Evolutionary conservation across 805 yeast genomes (phyloP).

Genomic region (Metschnikowia cerradonensis): DNA sequence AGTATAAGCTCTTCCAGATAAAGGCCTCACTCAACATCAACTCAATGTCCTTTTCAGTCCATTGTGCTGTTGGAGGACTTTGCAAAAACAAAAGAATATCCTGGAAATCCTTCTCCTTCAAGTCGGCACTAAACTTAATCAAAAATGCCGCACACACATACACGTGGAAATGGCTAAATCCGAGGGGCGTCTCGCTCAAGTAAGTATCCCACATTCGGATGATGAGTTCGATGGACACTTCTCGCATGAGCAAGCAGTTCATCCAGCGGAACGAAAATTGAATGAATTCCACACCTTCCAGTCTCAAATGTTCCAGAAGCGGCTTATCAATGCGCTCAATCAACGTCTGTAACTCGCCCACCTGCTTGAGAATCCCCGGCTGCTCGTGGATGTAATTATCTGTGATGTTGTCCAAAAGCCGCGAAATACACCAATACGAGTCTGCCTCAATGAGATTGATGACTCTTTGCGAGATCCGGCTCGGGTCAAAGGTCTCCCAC

Average conservation of each 20-base stretch:
- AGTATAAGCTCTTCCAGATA: constrained; percentile 92
- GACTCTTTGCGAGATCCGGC: constrained; percentile 53
- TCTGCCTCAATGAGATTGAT: constrained; percentile 83
- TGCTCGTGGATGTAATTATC: constrained; percentile 97
- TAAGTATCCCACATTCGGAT: constrained; percentile 98
- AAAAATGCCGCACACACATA: constrained; percentile 97
- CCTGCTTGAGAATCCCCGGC: constrained; percentile 94
- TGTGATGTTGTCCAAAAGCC: constrained; percentile 88
- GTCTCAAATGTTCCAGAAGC: constrained; percentile 67
- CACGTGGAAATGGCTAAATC: constrained; percentile 89
- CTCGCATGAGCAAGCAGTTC: constrained; percentile 97
- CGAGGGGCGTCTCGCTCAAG: constrained; percentile 65
- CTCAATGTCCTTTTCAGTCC: constrained; percentile 90
- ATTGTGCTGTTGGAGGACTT: constrained; percentile 77
- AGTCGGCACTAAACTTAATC: constrained; percentile 76
- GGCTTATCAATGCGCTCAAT: constrained; percentile 76
- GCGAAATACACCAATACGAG: constrained; percentile 93
- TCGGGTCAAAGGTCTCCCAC: constrained; percentile 62
- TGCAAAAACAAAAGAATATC: constrained; percentile 89
- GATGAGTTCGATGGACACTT: constrained; percentile 69
- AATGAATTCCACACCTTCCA: constrained; percentile 86
- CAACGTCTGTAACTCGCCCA: constrained; percentile 69
- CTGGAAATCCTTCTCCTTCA: constrained; percentile 87
- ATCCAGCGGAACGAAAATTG: constrained; percentile 98
- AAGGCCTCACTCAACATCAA: constrained; percentile 91